Base-by-base conservation (phyloP, 805 yeast genomes). In the Wickerhamiella dianesei region DNA sequence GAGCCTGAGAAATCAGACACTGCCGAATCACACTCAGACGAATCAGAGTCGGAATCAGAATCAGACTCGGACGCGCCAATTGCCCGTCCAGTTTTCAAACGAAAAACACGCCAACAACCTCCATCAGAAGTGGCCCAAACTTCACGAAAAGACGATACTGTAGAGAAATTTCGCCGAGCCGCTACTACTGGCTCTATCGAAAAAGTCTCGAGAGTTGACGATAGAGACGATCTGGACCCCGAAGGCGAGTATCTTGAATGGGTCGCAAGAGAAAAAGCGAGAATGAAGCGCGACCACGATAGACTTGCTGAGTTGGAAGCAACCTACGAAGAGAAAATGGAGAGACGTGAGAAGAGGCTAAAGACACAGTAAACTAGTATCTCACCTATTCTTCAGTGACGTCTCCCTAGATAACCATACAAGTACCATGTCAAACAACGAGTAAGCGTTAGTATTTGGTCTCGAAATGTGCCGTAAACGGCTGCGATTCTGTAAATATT, bases 201-300 rank as follows among this genome's bases (percentile, higher is more conserved):
- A 14, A 21, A 9, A n/a, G 57, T 21, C 3, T 29, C 2, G 2
- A 67, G 55, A 0, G 56, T 74, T 0, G 82, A 79, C 53, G 87
- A 80, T 54, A 73, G 80, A 0, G 84, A 80, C 53, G 77, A 71
- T 35, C 36, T 73, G 3, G 77, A 77, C 48, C 76, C 80, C 0
- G 74, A 67, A 44, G 57, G 49, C 5, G 80, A 76, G 53, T 52
- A 54, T 20, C 57, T 53, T 3, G 65, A 59, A 2, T 73, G 77
- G 77, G 59, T 60, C 46, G 44, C 46, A 40, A 64, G 77, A 1
- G 75, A 73, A 46, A 54, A 51, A 39, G 50, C 47, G 13, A 59
- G 77, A 17, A 46, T 64, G 45, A 51, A 56, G 35, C 64, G 77
- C 12, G 77, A 73, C 43, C 50, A 64, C 12, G 56, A 58, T 14